Evolutionary conservation across 768 basidiomycete species (phyloP).

Genomic region (Phanerochaete sordida): DNA sequence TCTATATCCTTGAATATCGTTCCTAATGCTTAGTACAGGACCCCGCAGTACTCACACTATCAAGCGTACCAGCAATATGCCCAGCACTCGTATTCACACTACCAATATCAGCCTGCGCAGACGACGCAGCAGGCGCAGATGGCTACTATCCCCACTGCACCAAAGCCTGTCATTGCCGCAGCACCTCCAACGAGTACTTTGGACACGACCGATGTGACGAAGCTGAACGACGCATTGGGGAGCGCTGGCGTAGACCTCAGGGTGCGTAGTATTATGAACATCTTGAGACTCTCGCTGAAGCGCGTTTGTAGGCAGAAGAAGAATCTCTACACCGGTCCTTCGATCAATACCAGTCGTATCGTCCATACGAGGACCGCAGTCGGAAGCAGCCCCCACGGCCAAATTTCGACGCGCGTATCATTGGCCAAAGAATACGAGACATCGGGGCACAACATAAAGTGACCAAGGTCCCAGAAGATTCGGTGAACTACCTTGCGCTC

Average conservation of each 20-base stretch:
- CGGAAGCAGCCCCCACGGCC: conserved; percentile 71
- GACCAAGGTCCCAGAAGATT: conserved; percentile 63
- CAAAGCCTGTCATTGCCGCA: conserved; percentile 10
- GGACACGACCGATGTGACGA: conserved; percentile 71
- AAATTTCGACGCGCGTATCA: conserved; percentile 61
- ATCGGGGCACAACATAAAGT: conserved; percentile 69
- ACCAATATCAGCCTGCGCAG: conserved; percentile 4
- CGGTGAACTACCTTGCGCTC: conserved; percentile 74
- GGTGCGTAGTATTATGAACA: conserved; percentile 46
- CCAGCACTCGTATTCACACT: conserved; percentile 1
- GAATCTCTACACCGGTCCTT: conserved; percentile 69
- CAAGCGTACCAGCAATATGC: conserved; percentile 6
- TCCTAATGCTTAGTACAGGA: not conserved
- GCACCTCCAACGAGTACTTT: conserved; percentile 21
- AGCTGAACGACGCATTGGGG: conserved; percentile 79
- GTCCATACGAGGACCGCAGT: conserved; percentile 73
- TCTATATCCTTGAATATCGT: not conserved
- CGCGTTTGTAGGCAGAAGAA: conserved; percentile 68
- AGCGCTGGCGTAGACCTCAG: conserved; percentile 86
- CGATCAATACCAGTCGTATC: conserved; percentile 59
- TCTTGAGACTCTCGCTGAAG: too few species aligned
- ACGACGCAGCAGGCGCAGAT: conserved; percentile 13
- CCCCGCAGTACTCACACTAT: conserved; percentile 6
- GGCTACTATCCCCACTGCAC: conserved; percentile 7
- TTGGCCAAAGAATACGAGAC: conserved; percentile 65